Evolutionary conservation across 1,284 basidiomycete genomes (phyloP).

Genomic region (Rhodotorula sp.): DNA sequence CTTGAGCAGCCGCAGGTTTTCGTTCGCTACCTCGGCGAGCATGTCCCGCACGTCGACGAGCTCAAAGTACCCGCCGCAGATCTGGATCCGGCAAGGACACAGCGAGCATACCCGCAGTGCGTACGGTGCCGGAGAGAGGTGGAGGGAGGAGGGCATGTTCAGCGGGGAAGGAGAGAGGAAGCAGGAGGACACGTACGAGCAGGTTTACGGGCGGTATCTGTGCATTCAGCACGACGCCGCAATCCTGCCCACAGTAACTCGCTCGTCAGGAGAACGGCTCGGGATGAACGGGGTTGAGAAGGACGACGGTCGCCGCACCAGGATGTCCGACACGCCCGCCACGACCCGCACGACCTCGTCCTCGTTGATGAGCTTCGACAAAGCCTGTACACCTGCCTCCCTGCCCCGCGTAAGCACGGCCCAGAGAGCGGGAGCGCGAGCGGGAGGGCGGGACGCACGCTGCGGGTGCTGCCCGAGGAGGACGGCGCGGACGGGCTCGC

Average conservation of each 20-base stretch:
- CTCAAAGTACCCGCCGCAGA: conserved; percentile 33
- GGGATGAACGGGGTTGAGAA: no score
- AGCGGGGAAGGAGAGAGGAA: no score
- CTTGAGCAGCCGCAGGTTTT: conserved; percentile 18
- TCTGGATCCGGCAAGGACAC: background rate
- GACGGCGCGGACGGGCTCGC: conserved; percentile 2
- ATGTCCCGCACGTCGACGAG: conserved; percentile 28
- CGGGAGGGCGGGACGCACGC: background rate
- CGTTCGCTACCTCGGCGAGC: conserved; percentile 11
- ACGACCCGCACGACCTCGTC: conserved; percentile 6
- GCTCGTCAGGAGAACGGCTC: background rate
- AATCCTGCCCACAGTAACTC: conserved; percentile 8
- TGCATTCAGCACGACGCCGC: conserved; percentile 25
- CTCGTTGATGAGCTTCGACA: conserved; percentile 17
- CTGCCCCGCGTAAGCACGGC: background rate
- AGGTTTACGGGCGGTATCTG: conserved; percentile 26
- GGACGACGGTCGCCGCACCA: conserved; percentile 6
- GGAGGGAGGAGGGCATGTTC: background rate
- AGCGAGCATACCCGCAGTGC: no score
- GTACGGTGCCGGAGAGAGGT: no score
- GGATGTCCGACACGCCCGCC: conserved; percentile 16
- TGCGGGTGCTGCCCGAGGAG: conserved; percentile 25
- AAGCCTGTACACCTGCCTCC: conserved; percentile 7
- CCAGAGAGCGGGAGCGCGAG: background rate
- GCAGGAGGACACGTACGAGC: conserved; percentile 7